Conservation (phyloP, 2,329 filamentous ascomycete genomes). For the Beauveria pseudobassiana region DNA sequence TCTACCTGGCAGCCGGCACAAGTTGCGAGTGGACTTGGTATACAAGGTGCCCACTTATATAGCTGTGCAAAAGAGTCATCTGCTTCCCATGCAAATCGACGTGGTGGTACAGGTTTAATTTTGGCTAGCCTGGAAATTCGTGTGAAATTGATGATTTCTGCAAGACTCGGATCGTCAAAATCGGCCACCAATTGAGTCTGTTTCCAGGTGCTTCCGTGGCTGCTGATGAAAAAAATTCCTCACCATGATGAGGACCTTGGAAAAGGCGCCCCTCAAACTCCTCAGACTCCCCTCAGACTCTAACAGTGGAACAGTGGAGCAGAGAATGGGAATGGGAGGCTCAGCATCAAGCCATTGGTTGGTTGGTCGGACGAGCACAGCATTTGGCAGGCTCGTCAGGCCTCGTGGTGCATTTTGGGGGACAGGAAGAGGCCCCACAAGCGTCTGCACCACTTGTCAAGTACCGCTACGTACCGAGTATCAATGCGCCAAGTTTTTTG, state of each 20-base stretch:
- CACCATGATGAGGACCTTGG: background rate
- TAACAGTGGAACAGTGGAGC: too few relatives aligned
- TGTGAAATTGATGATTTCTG: too few relatives aligned
- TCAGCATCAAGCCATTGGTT: too few relatives aligned
- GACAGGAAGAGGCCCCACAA: background rate
- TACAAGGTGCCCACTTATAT: background rate
- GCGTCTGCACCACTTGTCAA: conserved; percentile 1
- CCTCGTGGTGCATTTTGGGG: too few relatives aligned
- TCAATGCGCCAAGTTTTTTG: background rate
- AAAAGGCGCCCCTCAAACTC: too few relatives aligned
- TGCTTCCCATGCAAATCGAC: background rate
- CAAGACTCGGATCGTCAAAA: background rate
- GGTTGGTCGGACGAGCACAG: too few relatives aligned
- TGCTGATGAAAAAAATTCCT: background rate
- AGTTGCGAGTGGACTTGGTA: background rate
- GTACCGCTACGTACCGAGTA: conserved; percentile 9
- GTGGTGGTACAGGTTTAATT: background rate
- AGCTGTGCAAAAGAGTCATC: background rate
- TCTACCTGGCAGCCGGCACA: background rate
- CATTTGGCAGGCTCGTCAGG: too few relatives aligned
- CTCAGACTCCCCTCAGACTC: too few relatives aligned
- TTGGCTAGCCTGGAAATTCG: too few relatives aligned
- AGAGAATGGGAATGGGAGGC: too few relatives aligned
- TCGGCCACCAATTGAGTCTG: background rate
- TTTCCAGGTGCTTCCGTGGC: background rate